Base-by-base conservation (phyloP, 169 alveolate genomes). In the Plasmodium falciparum region DNA sequence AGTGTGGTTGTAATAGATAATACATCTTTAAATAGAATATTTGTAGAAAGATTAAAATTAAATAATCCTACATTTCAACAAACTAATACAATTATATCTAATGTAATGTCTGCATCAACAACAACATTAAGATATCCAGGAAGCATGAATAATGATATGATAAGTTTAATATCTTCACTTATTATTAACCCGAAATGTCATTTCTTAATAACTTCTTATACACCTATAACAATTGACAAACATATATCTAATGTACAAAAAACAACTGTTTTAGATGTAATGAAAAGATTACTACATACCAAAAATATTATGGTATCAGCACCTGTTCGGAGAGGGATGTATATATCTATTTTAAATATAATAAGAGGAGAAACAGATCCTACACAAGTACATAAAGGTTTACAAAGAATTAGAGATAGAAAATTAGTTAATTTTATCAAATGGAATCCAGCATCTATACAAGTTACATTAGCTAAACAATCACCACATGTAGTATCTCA, bases 391-490 rank as follows among this genome's bases (percentile, higher is more conserved):
- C 89, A 86, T 22, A 75, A 75, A 78, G 92, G 97, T 29, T 71
- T 94, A 33, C 95, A 93, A 85, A 62, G 94, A 86, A 88, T 94
- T 17, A 50, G 93, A 58, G 97, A 93, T 69, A 74, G 95, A 74
- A 94, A 94, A 62, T 72, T 94, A 45, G 97, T 95, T 29, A 96
- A 97, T 47, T 97, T 97, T 86, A 97, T 97, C 47, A 97, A 97
- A 88, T 99, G 99, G 99, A 99, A 99, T 24, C 99, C 99, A 9
- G 99, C 99, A 49, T 96, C 99, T 17, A 97, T 98, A 3, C 98
- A 97, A 75, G 99, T 99, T 20, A 99, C 99, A 3, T 89, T 98
- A 45, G 97, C 99, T 29, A 97, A 98, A 73, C 99, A 98, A 76
- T 97, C 99, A 20, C 99, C 99, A 3, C 98, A 97, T 91, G 97